Conservation (phyloP, 169 alveolate species). For the Plasmodium fragile region DNA sequence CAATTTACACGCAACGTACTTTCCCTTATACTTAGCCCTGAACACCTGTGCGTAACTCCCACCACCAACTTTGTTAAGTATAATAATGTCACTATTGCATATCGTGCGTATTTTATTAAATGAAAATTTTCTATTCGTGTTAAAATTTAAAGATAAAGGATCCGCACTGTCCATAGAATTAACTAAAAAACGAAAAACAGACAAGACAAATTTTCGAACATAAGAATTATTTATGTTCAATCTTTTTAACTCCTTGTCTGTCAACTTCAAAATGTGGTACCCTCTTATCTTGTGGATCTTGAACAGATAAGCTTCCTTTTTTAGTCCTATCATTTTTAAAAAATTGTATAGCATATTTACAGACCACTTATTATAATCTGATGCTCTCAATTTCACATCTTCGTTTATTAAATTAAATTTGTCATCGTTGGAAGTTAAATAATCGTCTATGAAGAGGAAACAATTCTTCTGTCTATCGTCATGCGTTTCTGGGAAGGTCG, state of each 20-base stretch:
- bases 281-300: slow-evolving; percentile 75
- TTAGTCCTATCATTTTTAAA: slow-evolving; percentile 69
- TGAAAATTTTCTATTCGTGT: slow-evolving; percentile 25
- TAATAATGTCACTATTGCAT: slow-evolving; percentile 27
- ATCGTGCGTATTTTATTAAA: slow-evolving; percentile 44
- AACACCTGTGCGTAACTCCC: slow-evolving; percentile 75
- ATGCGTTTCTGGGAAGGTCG: slow-evolving; percentile 73
- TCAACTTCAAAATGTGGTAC: slow-evolving; percentile 65
- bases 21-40: slow-evolving; percentile 39
- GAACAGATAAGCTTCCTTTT: slow-evolving; percentile 69
- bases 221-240: slow-evolving; percentile 75
- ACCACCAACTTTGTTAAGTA: slow-evolving; percentile 73
- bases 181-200: slow-evolving; percentile 77
- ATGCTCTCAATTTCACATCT: slow-evolving; percentile 71
- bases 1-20: slow-evolving; percentile 78
- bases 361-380: slow-evolving; percentile 75
- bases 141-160: slow-evolving; percentile 72
- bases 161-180: slow-evolving; percentile 79
- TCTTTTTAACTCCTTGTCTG: slow-evolving; percentile 69
- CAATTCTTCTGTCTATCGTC: slow-evolving; percentile 75
- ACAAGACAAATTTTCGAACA: slow-evolving; percentile 74
- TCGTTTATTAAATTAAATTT: slow-evolving; percentile 51
- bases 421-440: slow-evolving; percentile 49
- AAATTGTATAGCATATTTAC: slow-evolving; percentile 70
- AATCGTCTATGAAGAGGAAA: slow-evolving; percentile 73